Percentiles rank a stretch among this genome's conserved stretches.
Evolutionary conservation across 2,329 filamentous ascomycete genomes (phyloP).

Genomic region (Cylindrodendrum hubeiense): DNA sequence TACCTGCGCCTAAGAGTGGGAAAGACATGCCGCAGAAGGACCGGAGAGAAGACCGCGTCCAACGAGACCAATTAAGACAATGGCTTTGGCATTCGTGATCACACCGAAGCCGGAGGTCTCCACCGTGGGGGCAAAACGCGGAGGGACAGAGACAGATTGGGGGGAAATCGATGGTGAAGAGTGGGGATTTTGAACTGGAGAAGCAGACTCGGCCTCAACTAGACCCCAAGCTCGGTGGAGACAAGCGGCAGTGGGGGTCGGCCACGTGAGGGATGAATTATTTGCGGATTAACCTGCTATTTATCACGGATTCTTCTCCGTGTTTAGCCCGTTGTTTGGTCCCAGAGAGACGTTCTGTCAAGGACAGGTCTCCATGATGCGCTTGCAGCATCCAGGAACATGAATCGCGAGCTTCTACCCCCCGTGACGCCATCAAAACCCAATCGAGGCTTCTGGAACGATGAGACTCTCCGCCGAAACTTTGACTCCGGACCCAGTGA

Average conservation of each 20-base stretch:
- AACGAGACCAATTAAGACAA: slow-evolving; percentile 21
- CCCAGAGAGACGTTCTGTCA: neutral
- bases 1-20: slow-evolving; percentile 22
- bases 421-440: neutral
- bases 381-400: neutral
- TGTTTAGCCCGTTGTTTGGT: neutral
- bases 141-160: neutral
- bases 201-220: neutral
- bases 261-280: too few species aligned
- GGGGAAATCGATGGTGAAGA: neutral
- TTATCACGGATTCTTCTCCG: neutral
- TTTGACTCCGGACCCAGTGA: too few species aligned
- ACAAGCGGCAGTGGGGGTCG: neutral
- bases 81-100: slow-evolving; percentile 1
- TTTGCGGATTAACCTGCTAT: neutral
- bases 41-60: slow-evolving; percentile 40
- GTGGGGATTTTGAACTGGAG: neutral
- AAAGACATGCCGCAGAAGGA: slow-evolving; percentile 13
- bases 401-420: too few species aligned
- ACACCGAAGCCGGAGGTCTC: slow-evolving; percentile 23
- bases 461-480: neutral
- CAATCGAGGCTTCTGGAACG: neutral
- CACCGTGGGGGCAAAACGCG: slow-evolving; percentile 12
- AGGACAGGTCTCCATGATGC: too few species aligned
- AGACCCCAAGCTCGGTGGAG: neutral